Evolutionary conservation across 495 filamentous ascomycete genomes (phyloP), one percentile per base, ranked within the genome.

Genomic region (Apiosordaria backusii): DNA sequence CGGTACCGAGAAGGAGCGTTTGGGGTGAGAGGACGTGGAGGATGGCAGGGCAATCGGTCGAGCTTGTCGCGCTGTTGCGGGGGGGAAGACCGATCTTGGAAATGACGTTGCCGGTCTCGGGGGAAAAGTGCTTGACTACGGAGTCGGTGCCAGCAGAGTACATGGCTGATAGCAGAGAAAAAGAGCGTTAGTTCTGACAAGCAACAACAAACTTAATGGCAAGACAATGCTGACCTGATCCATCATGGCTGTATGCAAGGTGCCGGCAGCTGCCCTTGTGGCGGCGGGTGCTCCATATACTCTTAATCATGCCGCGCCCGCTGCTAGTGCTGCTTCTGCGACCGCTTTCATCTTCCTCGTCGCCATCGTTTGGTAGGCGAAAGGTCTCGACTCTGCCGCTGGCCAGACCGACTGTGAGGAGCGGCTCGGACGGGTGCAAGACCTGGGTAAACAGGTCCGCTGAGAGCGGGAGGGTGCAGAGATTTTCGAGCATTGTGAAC

Each of bases 111-210:
- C 95, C 95, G 3, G 92, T 97, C 72, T 87, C 84, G 0, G 89
- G 84, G 55, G 85, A 87, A 52, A 94, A 96, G 58, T 89, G 89
- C 77, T 99, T 99, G 64, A 99, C 84, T 45, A 98, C 76, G 23
- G 90, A 88, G 79, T 99, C 96, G 57, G 89, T 94, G 53, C 95
- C 96, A 21, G 92, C 90, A 0, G 93, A 97, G 76, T 92, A 97
- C 62, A 98, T 82, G 45, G 82, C 84, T 87, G 52, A 52, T 53
- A 18, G 27, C 26, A 57, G 24, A 2, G 10, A 65, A 50, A 66
- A 55, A 22, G 67, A 64, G 21, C 65, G 69, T 69, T 66, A 74
- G 64, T 45, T 25, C 19, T 54, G 21, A 6, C 15, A 27, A 16
- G 13, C 9, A 52, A 19, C 40, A 27, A 55, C 35, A 64, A 4